A percentile compares a stretch with the other conserved stretches of the same genome.
Conservation (phyloP, 2,329 filamentous ascomycete species). For the Phaeosphaeriaceae sp. region DNA sequence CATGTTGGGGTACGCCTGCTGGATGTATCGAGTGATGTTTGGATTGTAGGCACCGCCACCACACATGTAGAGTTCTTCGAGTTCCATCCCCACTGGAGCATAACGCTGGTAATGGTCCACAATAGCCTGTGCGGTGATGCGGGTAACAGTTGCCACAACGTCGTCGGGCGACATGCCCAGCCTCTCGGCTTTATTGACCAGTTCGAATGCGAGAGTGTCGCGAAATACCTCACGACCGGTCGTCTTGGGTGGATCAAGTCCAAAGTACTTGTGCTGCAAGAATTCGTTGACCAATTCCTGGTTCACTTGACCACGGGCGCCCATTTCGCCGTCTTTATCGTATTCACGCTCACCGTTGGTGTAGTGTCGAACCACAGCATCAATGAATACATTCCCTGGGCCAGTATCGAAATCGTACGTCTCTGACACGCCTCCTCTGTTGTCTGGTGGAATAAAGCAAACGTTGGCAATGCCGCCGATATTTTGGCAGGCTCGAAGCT, state of each 20-base stretch:
- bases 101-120: conserved; percentile 52
- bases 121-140: conserved; percentile 65
- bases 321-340: conserved; percentile 61
- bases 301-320: conserved; percentile 57
- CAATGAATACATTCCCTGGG: conserved; percentile 63
- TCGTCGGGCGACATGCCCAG: conserved; percentile 58
- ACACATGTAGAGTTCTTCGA: conserved; percentile 66
- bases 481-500: conserved; percentile 65
- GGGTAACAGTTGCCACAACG: conserved; percentile 64
- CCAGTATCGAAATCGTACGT: conserved; percentile 62
- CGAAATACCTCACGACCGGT: conserved; percentile 66
- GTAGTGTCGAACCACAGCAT: conserved; percentile 61
- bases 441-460: conserved; percentile 64
- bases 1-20: conserved; percentile 55
- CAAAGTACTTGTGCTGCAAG: conserved; percentile 56
- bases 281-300: conserved; percentile 61
- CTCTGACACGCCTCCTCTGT: conserved; percentile 41
- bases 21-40: conserved; percentile 62
- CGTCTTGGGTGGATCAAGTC: conserved; percentile 62
- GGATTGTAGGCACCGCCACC: conserved; percentile 66
- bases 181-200: conserved; percentile 54
- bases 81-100: conserved; percentile 39
- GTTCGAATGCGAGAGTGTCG: conserved; percentile 59
- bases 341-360: conserved; percentile 59
- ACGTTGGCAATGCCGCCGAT: conserved; percentile 69